Base-by-base conservation (phyloP, 2,329 filamentous ascomycete genomes). In the Botrytis fabae region DNA sequence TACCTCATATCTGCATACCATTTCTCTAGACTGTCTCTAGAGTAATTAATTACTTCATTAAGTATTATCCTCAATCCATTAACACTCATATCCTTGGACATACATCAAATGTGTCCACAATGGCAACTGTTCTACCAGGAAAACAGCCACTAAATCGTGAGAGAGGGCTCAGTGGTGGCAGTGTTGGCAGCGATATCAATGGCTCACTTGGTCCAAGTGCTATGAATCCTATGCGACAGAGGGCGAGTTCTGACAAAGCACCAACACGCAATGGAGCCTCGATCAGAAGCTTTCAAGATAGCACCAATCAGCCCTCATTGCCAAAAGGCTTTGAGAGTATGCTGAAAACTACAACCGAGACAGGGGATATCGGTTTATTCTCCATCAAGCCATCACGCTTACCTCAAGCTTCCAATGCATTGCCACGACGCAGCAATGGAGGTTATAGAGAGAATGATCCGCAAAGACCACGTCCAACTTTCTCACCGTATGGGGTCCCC, bases 341-440 rank as follows among this genome's bases (percentile, higher is more conserved):
- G 89, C 83, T 91, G 73, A 91, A 88, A 81, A 91, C 86, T 5
- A 90, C 87, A 1, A 91, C 89, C 0, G 89, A 91, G 78, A 90
- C 88, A 14, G 89, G 89, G n/a, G 88, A 91, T 76, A 89, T 90
- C 76, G 88, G 88, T 7, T 81, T 87, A 68, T 90, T 90, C 79
- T 88, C 86, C 69, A 88, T 89, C 76, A 84, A 83, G 64, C 82
- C 85, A 12, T 78, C 81, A 60, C 79, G 80, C 44, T 72, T 80
- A 65, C 77, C 79, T 32, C 76, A 76, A 54, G 69, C 75, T 48
- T 63, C 74, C 48, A 77, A 75, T 57, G 78, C 73, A 38, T 44
- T 69, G n/a, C 76, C 77, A 73, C 76, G 77, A 65, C 77, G 77
- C 68, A 63, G 70, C 38, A 73, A 44, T 48, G 68, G 64, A 38